Evolutionary conservation across 768 basidiomycete species (phyloP).

Genomic region (Mycena latifolia): DNA sequence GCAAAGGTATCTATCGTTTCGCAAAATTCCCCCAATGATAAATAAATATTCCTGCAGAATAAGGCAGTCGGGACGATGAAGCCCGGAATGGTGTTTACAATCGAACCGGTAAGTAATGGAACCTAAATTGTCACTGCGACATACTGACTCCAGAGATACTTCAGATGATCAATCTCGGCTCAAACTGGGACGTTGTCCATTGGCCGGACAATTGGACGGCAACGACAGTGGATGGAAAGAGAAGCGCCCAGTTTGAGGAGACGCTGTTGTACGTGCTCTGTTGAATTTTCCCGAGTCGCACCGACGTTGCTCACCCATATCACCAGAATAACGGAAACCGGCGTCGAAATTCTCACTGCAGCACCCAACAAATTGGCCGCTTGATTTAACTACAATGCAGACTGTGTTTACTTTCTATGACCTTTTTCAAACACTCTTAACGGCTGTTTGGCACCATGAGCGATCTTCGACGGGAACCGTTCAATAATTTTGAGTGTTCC

Average conservation of each 20-base stretch:
- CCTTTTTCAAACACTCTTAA: too few relatives aligned
- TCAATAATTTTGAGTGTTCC: too few relatives aligned
- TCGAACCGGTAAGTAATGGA: conserved; percentile 74
- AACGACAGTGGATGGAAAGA: conserved; percentile 89
- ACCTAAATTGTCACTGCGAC: conserved; percentile 18
- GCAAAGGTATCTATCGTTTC: conserved; percentile 61
- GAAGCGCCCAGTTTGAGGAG: conserved; percentile 98
- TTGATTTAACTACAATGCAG: too few relatives aligned
- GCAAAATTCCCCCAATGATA: background rate
- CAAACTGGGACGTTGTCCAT: conserved; percentile 79
- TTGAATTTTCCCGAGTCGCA: conserved; percentile 6
- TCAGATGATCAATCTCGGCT: conserved; percentile 96
- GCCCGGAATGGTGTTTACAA: conserved; percentile 91
- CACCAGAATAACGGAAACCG: conserved; percentile 88
- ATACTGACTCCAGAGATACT: too few relatives aligned
- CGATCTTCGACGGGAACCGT: too few relatives aligned
- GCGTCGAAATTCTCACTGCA: conserved; percentile 89
- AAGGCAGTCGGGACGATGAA: conserved; percentile 96
- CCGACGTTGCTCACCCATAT: background rate
- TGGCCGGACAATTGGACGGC: conserved; percentile 99
- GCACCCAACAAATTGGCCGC: too few relatives aligned
- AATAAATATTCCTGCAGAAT: conserved; percentile 51
- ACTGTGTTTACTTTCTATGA: too few relatives aligned
- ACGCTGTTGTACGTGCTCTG: conserved; percentile 82
- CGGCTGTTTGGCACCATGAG: too few relatives aligned